Evolutionary conservation across 2,329 filamentous ascomycete species (phyloP).

Genomic region (Blumeriella jaapii): DNA sequence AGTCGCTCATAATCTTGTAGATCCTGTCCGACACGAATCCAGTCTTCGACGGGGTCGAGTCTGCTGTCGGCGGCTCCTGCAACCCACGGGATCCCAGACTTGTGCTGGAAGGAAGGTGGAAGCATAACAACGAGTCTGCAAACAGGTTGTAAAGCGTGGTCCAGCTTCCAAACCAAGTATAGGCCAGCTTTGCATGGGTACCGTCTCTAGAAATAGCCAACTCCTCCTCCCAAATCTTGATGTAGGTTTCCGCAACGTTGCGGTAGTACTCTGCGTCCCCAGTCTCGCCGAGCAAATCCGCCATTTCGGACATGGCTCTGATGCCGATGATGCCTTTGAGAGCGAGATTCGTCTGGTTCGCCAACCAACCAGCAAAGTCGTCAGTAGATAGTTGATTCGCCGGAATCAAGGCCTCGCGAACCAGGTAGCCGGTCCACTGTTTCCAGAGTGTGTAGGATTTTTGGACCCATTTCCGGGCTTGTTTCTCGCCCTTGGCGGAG

Average conservation of each 20-base stretch:
- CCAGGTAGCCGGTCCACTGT: slow-evolving; percentile 58
- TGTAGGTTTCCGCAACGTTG: slow-evolving; percentile 49
- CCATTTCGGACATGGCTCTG: slow-evolving; percentile 61
- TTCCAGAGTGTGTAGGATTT: slow-evolving; percentile 53
- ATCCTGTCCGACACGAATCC: slow-evolving; percentile 63
- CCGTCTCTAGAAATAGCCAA: slow-evolving; percentile 53
- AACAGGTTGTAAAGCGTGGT: slow-evolving; percentile 63
- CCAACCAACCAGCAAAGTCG: slow-evolving; percentile 59
- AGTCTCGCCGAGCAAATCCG: slow-evolving; percentile 42
- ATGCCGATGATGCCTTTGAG: slow-evolving; percentile 72
- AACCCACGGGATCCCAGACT: slow-evolving; percentile 10
- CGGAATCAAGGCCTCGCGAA: slow-evolving; percentile 51
- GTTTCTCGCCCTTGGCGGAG: slow-evolving; percentile 36
- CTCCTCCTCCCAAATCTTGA: slow-evolving; percentile 51
- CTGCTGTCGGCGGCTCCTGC: slow-evolving; percentile 22
- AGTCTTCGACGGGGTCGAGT: slow-evolving; percentile 21
- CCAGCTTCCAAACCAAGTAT: slow-evolving; percentile 66
- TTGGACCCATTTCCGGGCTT: slow-evolving; percentile 50
- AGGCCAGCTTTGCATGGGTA: slow-evolving; percentile 57
- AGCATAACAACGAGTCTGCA: slow-evolving; percentile 65
- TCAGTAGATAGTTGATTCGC: slow-evolving; percentile 59
- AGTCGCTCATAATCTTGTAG: slow-evolving; percentile 69
- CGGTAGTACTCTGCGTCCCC: slow-evolving; percentile 47
- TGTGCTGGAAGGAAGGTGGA: slow-evolving; percentile 42
- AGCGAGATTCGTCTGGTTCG: slow-evolving; percentile 59